Evolutionary conservation across 2,329 filamentous ascomycete species (phyloP).

Genomic region (Trichoderma simmonsii): DNA sequence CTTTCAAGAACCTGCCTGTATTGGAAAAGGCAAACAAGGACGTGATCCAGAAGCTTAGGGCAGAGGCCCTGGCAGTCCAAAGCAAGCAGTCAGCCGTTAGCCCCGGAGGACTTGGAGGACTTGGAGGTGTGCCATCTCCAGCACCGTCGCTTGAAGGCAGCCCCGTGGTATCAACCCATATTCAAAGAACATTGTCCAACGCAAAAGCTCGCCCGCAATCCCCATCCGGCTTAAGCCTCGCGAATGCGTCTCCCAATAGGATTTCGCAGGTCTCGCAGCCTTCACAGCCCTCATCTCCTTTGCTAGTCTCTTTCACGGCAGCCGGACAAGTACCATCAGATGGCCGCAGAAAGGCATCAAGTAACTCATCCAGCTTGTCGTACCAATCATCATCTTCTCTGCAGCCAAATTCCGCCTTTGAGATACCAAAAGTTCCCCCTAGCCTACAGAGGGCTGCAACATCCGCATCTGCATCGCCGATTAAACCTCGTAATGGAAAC

Average conservation of each 20-base stretch:
- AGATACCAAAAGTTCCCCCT: constrained; percentile 62
- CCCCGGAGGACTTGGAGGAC: constrained; percentile 36
- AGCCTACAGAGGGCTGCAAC: constrained; percentile 60
- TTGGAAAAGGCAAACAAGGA: constrained; percentile 98
- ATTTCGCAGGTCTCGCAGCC: constrained; percentile 59
- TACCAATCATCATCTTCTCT: constrained; percentile 67
- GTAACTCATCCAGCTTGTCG: constrained; percentile 78
- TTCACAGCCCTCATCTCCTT: constrained; percentile 65
- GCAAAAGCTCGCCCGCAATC: constrained; percentile 83
- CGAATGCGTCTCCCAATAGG: constrained; percentile 83
- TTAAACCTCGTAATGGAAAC: constrained; percentile 49
- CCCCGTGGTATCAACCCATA: constrained; percentile 72
- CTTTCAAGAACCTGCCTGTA: constrained; percentile 95
- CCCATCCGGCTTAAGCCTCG: constrained; percentile 74
- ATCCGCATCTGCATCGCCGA: constrained; percentile 52
- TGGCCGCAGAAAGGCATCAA: constrained; percentile 82
- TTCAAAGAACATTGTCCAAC: constrained; percentile 79
- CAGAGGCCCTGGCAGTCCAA: constrained; percentile 75
- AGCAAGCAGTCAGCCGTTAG: constrained; percentile 48
- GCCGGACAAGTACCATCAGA: constrained; percentile 73
- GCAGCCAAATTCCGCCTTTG: constrained; percentile 66
- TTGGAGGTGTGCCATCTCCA: constrained; percentile 51
- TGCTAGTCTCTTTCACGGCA: constrained; percentile 92
- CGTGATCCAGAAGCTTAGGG: constrained; percentile 91
- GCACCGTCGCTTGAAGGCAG: constrained; percentile 77